These are phyloP conservation scores for Quercus berberidifolia DNA, from an alignment of 306 rosid genomes.

Conservation along the genomic window DNA sequence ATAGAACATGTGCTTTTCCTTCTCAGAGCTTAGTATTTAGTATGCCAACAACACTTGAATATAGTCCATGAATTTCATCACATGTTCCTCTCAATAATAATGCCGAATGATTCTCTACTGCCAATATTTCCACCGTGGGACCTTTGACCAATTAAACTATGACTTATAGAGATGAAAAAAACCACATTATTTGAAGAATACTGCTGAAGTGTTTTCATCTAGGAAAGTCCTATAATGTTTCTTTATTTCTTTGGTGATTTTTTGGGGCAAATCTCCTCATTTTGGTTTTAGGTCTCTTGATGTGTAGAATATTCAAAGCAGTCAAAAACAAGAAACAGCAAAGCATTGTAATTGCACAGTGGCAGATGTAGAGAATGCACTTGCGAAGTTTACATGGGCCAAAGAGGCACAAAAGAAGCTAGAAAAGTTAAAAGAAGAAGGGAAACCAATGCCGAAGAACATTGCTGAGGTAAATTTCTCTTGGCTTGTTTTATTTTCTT, in stretches of 20 bases:
- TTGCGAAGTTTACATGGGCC: conserved; percentile 89
- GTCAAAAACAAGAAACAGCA: conserved; percentile 80
- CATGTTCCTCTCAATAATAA: neutral
- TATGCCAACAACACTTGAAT: neutral
- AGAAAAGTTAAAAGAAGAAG: conserved; percentile 68
- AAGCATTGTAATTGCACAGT: conserved; percentile 70
- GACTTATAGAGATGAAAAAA: neutral
- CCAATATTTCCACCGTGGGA: neutral
- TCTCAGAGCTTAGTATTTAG: neutral
- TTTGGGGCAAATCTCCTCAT: conserved; percentile 1
- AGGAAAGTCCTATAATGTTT: neutral
- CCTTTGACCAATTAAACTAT: neutral
- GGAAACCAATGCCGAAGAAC: conserved; percentile 80
- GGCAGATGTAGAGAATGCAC: conserved; percentile 83
- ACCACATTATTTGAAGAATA: neutral
- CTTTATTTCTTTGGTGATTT: neutral
- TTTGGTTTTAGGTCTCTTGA: conserved; percentile 26
- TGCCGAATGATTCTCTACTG: neutral
- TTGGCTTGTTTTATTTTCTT: conserved; percentile 3
- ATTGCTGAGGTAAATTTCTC: conserved; percentile 52
- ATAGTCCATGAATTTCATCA: neutral
- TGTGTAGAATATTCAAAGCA: conserved; percentile 60
- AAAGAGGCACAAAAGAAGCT: conserved; percentile 81
- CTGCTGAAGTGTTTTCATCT: neutral
- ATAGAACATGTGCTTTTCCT: neutral